Percentiles rank a stretch among this genome's conserved stretches.
Evolutionary conservation across 179 eudicot species (phyloP).

Genomic region (Silene coronaria): DNA sequence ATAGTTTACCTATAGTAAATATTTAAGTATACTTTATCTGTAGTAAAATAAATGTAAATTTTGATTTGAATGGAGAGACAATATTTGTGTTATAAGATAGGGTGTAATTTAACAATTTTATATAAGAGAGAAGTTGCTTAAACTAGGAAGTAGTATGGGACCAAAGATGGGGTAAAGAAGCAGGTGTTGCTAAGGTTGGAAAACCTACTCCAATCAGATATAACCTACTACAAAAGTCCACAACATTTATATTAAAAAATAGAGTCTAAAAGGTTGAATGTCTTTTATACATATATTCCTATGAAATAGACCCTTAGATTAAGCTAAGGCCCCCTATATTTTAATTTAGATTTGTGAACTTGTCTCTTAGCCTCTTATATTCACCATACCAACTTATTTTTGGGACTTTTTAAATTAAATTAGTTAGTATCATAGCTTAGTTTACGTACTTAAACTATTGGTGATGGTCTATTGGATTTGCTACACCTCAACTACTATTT

Average conservation of each 20-base stretch:
- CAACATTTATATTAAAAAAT: slow-evolving; percentile 6
- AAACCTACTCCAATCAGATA: slow-evolving; percentile 48
- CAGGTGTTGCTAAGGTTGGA: slow-evolving; percentile 35
- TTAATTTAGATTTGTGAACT: slow-evolving; percentile 11
- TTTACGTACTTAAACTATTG: not conserved
- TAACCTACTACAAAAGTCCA: slow-evolving; percentile 45
- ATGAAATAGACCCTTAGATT: slow-evolving; percentile 18
- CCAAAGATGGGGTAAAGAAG: slow-evolving; percentile 27
- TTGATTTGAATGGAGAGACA: no score
- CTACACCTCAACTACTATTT: slow-evolving; percentile 22
- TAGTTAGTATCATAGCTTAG: not conserved
- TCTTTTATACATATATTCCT: slow-evolving; percentile 14
- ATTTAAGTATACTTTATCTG: no score
- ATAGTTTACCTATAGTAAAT: no score
- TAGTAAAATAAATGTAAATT: no score
- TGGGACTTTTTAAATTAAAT: not conserved
- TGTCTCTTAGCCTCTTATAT: slow-evolving; percentile 12
- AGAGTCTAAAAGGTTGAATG: slow-evolving; percentile 1
- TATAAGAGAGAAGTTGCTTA: not conserved
- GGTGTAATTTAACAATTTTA: no score
- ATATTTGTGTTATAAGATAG: no score
- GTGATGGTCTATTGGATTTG: slow-evolving; percentile 16
- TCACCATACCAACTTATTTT: slow-evolving; percentile 19
- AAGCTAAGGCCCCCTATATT: not conserved
- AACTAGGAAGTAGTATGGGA: slow-evolving; percentile 28